Evolutionary conservation across 1,284 basidiomycete species (phyloP).

Genomic region (Rhodofomes roseus): DNA sequence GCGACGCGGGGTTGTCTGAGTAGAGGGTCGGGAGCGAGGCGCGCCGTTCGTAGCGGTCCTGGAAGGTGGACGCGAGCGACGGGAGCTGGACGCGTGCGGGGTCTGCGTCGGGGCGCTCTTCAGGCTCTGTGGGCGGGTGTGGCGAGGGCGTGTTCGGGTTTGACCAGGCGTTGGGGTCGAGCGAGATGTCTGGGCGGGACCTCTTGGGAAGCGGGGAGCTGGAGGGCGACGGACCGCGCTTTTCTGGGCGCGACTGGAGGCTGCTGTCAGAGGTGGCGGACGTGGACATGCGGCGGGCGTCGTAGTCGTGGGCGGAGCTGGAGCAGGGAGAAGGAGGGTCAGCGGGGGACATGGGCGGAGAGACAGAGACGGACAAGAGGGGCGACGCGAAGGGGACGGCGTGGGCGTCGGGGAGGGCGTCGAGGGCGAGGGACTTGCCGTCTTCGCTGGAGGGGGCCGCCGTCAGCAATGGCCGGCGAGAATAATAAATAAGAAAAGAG

Average conservation of each 20-base stretch:
- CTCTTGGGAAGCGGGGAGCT: constrained; percentile 51
- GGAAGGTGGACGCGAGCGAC: constrained; percentile 66
- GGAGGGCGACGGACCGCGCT: constrained; percentile 49
- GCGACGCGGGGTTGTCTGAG: constrained; percentile 41
- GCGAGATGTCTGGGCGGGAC: constrained; percentile 26
- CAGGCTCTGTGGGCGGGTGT: constrained; percentile 26
- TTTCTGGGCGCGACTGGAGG: constrained; percentile 53
- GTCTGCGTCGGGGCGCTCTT: constrained; percentile 37
- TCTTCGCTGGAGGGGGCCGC: constrained; percentile 12
- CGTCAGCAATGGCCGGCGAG: neutral
- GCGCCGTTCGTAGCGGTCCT: constrained; percentile 54
- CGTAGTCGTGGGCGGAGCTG: constrained; percentile 31
- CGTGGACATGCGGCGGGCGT: constrained; percentile 33
- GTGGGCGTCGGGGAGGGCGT: constrained; percentile 20
- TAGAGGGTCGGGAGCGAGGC: constrained; percentile 61
- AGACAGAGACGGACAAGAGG: constrained; percentile 38
- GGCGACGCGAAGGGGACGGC: constrained; percentile 37
- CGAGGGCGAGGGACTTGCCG: constrained; percentile 13
- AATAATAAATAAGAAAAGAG: constrained; percentile 15
- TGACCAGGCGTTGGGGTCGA: constrained; percentile 30
- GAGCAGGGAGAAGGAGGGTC: constrained; percentile 14
- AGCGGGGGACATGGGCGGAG: constrained; percentile 9
- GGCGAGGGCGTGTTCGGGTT: constrained; percentile 51
- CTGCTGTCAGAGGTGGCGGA: constrained; percentile 53
- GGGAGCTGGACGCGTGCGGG: constrained; percentile 63